A percentile compares a stretch with the other conserved stretches of the same genome.
Conservation (phyloP, 148 eudicot genomes). For the Rheum nobile region DNA sequence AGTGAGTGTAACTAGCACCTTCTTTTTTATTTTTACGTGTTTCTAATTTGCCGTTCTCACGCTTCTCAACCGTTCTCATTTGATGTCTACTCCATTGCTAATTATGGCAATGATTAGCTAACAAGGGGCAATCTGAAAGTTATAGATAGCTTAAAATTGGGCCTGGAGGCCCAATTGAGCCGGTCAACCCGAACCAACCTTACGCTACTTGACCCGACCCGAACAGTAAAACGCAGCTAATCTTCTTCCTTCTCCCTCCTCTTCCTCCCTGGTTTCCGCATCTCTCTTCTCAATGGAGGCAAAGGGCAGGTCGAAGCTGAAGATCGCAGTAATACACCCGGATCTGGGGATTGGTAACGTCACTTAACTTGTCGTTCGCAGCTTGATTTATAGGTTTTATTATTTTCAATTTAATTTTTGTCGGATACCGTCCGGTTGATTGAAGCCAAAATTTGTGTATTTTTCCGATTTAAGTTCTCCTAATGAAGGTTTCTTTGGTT, state of each 20-base stretch:
- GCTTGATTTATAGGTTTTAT: background rate
- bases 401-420: background rate
- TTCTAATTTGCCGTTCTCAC: no score
- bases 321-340: constrained; percentile 70
- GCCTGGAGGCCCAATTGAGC: background rate
- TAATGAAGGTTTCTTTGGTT: background rate
- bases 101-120: no score
- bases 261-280: background rate
- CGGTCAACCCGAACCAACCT: background rate
- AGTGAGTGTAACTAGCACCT: no score
- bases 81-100: no score
- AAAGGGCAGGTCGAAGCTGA: constrained; percentile 35
- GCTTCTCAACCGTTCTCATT: no score
- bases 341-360: constrained; percentile 75
- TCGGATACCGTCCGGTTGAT: background rate
- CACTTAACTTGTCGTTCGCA: background rate
- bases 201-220: background rate
- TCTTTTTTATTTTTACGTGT: no score
- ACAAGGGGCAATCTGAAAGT: no score
- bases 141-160: background rate
- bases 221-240: background rate
- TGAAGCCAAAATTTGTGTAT: background rate
- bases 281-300: constrained; percentile 20
- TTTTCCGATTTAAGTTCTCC: background rate
- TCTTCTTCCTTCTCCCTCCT: background rate